Evolutionary conservation across 768 basidiomycete genomes (phyloP), one percentile per base, ranked within the genome.

Genomic region (Rubroboletus satanas): DNA sequence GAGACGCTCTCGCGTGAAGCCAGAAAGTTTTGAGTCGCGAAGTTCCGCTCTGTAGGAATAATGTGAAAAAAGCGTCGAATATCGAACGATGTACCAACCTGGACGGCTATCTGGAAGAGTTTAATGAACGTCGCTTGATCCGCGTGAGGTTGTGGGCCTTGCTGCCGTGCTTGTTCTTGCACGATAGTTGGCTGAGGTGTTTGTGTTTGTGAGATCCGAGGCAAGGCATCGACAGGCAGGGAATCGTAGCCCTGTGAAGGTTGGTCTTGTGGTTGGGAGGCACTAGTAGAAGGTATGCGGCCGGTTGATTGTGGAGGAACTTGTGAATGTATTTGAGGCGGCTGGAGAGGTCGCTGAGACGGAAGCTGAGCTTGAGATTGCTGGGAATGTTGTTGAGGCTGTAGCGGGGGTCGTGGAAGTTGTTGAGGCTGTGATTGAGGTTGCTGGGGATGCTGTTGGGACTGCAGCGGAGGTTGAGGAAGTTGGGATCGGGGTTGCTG

Each of bases 61-160:
- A 29, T 18, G 31, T 65, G 36, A 62, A 50, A 32, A 52, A 42
- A 38, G 15, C 1, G 10, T n/a, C n/a, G n/a, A 38, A 44, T 15
- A 41, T 44, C 21, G 11, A 55, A 53, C 8, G 28, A 47, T 45
- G 36, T 14, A 58, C 68, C 5, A 47, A 70, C 69, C 41, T 59
- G 51, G 8, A 60, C 46, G 14, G 58, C 62, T 1, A 7, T 18
- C 36, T 65, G 70, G 32, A 70, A 72, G 28, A 38, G 39, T 18
- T 52, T 56, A 28, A 59, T 46, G 26, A 71, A 70, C 15, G 17
- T 51, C 12, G 56, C 64, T 46, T 58, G 57, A 45, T 59, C 56
- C 11, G 17, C 15, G 17, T 8, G 35, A 28, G 21, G 26, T 15
- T 48, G 51, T 35, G 42, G 17, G 1, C 8, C 41, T 7, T 21